phyloP scores from a whole-genome alignment of 2,329 filamentous ascomycete genomes.

The Cyphellophora europaea region DNA sequence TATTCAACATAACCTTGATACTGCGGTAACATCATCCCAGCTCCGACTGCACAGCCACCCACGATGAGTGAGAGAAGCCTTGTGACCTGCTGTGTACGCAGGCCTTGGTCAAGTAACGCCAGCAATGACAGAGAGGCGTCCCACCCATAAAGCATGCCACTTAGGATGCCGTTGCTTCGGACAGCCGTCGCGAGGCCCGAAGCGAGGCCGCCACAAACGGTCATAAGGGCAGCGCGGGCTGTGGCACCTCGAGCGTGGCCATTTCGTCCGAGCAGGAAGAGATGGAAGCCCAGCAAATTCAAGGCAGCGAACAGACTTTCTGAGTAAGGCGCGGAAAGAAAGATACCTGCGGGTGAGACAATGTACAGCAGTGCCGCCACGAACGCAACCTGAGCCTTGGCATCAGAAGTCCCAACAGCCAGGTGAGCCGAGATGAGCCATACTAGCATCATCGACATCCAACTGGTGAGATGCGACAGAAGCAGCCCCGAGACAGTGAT shows the following conservation, averaged over 20 bases:
- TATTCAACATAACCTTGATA: constrained; percentile 63
- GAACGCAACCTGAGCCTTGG: constrained; percentile 44
- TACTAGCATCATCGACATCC: constrained; percentile 63
- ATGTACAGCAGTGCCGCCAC: constrained; percentile 66
- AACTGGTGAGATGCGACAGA: constrained; percentile 66
- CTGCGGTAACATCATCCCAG: constrained; percentile 65
- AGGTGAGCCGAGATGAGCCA: constrained; percentile 22
- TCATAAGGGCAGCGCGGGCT: constrained; percentile 19
- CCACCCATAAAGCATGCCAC: constrained; percentile 64
- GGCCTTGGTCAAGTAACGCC: constrained; percentile 30
- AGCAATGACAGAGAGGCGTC: constrained; percentile 41
- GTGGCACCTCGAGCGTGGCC: constrained; percentile 28
- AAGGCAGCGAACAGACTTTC: constrained; percentile 73
- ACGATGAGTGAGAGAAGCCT: constrained; percentile 51
- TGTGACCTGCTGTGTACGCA: constrained; percentile 33
- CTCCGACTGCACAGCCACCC: constrained; percentile 58
- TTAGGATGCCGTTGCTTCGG: constrained; percentile 79
- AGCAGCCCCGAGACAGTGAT: constrained; percentile 47
- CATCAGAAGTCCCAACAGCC: constrained; percentile 3
- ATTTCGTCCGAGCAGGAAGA: constrained; percentile 47
- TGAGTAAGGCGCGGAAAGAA: constrained; percentile 76
- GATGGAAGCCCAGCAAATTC: constrained; percentile 62
- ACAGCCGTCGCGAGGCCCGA: constrained; percentile 68
- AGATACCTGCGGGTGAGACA: constrained; percentile 78
- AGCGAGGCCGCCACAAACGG: constrained; percentile 51